These are phyloP conservation scores for Colletotrichum navitas DNA, from an alignment of 2,329 filamentous ascomycete genomes.

Conservation along the genomic window DNA sequence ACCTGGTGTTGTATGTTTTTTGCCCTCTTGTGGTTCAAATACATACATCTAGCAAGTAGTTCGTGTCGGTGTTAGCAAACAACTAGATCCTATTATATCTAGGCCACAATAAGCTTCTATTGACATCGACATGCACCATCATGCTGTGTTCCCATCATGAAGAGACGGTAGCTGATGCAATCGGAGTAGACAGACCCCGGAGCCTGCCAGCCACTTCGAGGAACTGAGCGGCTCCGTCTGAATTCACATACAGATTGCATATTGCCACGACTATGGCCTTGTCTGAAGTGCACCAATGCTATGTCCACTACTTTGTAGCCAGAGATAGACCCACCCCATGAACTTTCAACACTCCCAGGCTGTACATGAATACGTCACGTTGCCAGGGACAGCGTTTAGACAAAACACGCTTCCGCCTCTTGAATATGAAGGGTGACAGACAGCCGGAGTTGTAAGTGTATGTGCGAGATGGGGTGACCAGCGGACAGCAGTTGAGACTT, in stretches of 20 bases:
- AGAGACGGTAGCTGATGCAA: not conserved
- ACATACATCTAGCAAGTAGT: too few species aligned
- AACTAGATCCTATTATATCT: too few species aligned
- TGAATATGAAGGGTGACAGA: not conserved
- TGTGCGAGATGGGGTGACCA: not conserved
- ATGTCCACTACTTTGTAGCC: too few species aligned
- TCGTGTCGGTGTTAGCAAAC: too few species aligned
- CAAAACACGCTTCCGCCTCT: not conserved
- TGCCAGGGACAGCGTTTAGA: not conserved
- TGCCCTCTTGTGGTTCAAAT: too few species aligned
- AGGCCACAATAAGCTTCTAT: not conserved
- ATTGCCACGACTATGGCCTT: not conserved
- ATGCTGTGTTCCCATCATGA: too few species aligned
- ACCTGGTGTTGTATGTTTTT: slow-evolving; percentile 16
- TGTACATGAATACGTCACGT: not conserved
- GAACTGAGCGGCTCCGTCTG: not conserved
- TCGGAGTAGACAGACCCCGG: not conserved
- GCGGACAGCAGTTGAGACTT: not conserved
- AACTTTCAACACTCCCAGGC: not conserved
- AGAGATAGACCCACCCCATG: not conserved
- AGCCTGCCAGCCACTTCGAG: not conserved
- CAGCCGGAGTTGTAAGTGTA: not conserved
- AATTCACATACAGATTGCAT: not conserved
- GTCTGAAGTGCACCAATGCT: not conserved
- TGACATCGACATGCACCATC: not conserved